A percentile compares a stretch with the other conserved stretches of the same genome.
phyloP scores from a whole-genome alignment of 2,329 filamentous ascomycete genomes.

The Podosphaera xanthii region DNA sequence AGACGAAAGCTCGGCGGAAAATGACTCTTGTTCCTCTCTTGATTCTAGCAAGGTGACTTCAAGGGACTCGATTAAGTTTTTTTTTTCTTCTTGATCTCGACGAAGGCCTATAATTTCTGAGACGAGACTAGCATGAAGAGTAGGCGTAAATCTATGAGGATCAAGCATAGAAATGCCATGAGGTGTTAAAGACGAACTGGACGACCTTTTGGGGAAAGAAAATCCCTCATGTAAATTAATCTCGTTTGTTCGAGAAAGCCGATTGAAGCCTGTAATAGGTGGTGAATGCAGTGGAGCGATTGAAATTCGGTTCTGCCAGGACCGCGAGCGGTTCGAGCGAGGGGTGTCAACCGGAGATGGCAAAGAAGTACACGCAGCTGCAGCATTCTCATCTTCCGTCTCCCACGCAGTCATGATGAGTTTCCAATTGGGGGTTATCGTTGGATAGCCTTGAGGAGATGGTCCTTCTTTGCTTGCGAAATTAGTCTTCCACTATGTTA shows the following conservation, averaged over 20 bases:
- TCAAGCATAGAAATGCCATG: slow-evolving; percentile 43
- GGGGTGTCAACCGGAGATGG: slow-evolving; percentile 51
- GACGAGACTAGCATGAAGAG: slow-evolving; percentile 78
- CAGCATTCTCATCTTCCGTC: slow-evolving; percentile 37
- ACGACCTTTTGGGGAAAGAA: slow-evolving; percentile 21
- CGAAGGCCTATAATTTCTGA: slow-evolving; percentile 78
- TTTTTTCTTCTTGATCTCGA: slow-evolving; percentile 77
- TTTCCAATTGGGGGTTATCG: no score
- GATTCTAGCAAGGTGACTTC: slow-evolving; percentile 51
- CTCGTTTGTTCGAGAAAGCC: slow-evolving; percentile 25
- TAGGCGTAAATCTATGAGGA: slow-evolving; percentile 81
- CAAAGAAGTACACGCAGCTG: slow-evolving; percentile 32
- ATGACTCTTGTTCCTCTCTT: slow-evolving; percentile 49
- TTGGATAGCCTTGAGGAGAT: no score
- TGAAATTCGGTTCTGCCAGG: slow-evolving; percentile 37
- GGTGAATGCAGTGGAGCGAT: slow-evolving; percentile 31
- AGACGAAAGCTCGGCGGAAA: slow-evolving; percentile 37
- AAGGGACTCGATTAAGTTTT: slow-evolving; percentile 63
- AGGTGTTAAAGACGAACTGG: slow-evolving; percentile 5
- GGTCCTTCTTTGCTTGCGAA: no score
- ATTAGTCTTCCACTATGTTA: no score
- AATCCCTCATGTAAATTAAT: slow-evolving; percentile 36
- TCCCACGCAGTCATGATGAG: slow-evolving; percentile 32
- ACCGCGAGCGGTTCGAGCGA: slow-evolving; percentile 46
- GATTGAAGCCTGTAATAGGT: slow-evolving; percentile 18